phyloP scores from a whole-genome alignment of 1,139 yeast species.

The Scheffersomyces parashehatae region DNA sequence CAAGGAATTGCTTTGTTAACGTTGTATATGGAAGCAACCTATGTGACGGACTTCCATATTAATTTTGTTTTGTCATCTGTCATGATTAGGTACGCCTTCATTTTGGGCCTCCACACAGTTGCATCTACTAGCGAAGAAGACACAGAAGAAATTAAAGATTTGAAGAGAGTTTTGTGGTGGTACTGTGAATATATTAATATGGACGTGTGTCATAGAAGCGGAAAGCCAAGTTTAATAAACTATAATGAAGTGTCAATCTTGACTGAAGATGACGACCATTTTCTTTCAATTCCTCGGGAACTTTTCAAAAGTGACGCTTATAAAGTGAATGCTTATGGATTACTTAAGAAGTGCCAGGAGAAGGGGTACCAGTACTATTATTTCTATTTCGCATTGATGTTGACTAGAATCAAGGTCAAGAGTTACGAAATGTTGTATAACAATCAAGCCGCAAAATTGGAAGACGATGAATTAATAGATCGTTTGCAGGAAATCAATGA shows the following conservation, averaged over 20 bases:
- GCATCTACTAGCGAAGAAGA: constrained; percentile 9
- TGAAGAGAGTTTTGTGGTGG: constrained; percentile 21
- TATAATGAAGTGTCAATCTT: constrained; percentile 17
- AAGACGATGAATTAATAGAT: neutral
- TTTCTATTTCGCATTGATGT: constrained; percentile 11
- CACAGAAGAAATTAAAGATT: constrained; percentile 9
- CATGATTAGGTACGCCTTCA: constrained; percentile 22
- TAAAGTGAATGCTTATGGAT: too few species aligned
- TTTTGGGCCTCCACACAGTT: constrained; percentile 19
- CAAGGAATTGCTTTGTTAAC: constrained; percentile 15
- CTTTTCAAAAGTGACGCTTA: constrained; percentile 3
- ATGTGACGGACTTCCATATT: constrained; percentile 23
- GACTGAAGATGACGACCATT: constrained; percentile 10
- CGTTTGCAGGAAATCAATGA: constrained; percentile 9
- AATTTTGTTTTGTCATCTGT: constrained; percentile 19
- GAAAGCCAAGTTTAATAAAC: constrained; percentile 19
- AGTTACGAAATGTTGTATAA: constrained; percentile 15
- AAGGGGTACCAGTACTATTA: constrained; percentile 9
- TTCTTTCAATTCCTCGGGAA: constrained; percentile 7
- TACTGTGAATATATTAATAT: constrained; percentile 21
- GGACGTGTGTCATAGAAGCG: constrained; percentile 23
- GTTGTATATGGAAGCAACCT: constrained; percentile 22
- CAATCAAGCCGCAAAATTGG: too few species aligned
- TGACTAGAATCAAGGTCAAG: constrained; percentile 17
- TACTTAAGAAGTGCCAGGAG: too few species aligned